These are phyloP conservation scores for Huntiella abstrusa DNA, from an alignment of 2,329 filamentous ascomycete species.

Conservation along the genomic window DNA sequence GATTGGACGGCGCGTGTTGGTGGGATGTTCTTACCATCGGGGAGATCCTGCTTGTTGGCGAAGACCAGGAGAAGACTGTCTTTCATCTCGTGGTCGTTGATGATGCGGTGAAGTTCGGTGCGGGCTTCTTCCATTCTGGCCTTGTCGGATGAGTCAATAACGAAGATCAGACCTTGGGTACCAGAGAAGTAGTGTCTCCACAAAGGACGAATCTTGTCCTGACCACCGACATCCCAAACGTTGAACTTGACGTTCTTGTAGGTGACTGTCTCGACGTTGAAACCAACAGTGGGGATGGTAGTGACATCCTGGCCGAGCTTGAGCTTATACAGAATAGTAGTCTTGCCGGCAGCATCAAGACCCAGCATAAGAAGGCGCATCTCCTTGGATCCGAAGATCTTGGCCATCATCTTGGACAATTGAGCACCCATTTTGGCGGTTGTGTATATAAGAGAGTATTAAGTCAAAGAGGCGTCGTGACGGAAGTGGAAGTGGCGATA, in stretches of 20 bases:
- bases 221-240: constrained; percentile 95
- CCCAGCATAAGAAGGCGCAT: constrained; percentile 98
- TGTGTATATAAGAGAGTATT: neutral
- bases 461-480: neutral
- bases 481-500: neutral
- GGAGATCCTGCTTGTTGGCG: constrained; percentile 96
- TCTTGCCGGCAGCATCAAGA: constrained; percentile 95
- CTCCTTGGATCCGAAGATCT: constrained; percentile 98
- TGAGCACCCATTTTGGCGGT: constrained; percentile 61
- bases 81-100: constrained; percentile 96
- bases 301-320: constrained; percentile 97
- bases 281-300: constrained; percentile 93
- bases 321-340: constrained; percentile 96
- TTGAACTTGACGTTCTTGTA: constrained; percentile 99
- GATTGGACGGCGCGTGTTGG: neutral
- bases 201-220: constrained; percentile 94
- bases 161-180: constrained; percentile 97
- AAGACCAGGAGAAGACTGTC: constrained; percentile 88
- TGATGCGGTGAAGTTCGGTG: constrained; percentile 87
- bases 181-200: constrained; percentile 96
- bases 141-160: constrained; percentile 88
- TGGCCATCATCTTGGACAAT: constrained; percentile 91
- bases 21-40: constrained; percentile 24
- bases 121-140: constrained; percentile 82
- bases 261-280: constrained; percentile 97